These are phyloP conservation scores for Chrysoporthe austroafricana DNA, from an alignment of 2,329 filamentous ascomycete genomes.

Conservation along the genomic window DNA sequence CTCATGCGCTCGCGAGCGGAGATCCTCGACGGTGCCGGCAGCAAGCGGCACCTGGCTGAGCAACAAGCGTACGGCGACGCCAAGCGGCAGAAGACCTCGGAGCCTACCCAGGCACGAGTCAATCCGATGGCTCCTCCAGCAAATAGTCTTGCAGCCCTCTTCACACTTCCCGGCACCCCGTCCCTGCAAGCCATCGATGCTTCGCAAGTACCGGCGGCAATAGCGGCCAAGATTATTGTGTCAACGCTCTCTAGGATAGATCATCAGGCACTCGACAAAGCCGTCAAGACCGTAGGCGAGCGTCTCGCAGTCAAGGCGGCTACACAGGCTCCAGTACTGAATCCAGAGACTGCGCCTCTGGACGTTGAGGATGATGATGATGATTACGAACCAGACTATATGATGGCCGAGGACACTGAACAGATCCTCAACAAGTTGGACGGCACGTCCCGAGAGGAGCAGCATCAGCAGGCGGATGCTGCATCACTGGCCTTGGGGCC, in stretches of 20 bases:
- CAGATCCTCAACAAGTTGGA: constrained; percentile 80
- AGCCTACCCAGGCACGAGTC: constrained; percentile 53
- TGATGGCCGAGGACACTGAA: constrained; percentile 74
- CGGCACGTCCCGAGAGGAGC: constrained; percentile 62
- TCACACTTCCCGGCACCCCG: constrained; percentile 78
- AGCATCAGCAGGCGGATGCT: constrained; percentile 49
- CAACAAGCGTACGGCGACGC: constrained; percentile 77
- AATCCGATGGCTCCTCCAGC: constrained; percentile 75
- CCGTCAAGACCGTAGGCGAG: constrained; percentile 63
- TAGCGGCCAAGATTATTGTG: constrained; percentile 82
- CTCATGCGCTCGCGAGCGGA: constrained; percentile 79
- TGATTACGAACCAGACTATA: constrained; percentile 87
- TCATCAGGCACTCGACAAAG: constrained; percentile 68
- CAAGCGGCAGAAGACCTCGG: constrained; percentile 78
- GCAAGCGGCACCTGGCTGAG: constrained; percentile 74
- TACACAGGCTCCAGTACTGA: constrained; percentile 50
- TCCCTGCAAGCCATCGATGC: constrained; percentile 82
- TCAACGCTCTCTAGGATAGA: constrained; percentile 77
- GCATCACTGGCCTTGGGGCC: constrained; percentile 69
- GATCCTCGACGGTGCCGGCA: constrained; percentile 75
- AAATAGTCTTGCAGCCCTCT: constrained; percentile 80
- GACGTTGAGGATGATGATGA: constrained; percentile 84
- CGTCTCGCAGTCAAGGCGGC: constrained; percentile 52
- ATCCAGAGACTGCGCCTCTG: constrained; percentile 62
- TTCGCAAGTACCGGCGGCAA: constrained; percentile 72